A percentile compares a stretch with the other conserved stretches of the same genome.
These are phyloP conservation scores for Sugiyamaella xylanicola DNA, from an alignment of 1,139 yeast species.

Conservation along the genomic window DNA sequence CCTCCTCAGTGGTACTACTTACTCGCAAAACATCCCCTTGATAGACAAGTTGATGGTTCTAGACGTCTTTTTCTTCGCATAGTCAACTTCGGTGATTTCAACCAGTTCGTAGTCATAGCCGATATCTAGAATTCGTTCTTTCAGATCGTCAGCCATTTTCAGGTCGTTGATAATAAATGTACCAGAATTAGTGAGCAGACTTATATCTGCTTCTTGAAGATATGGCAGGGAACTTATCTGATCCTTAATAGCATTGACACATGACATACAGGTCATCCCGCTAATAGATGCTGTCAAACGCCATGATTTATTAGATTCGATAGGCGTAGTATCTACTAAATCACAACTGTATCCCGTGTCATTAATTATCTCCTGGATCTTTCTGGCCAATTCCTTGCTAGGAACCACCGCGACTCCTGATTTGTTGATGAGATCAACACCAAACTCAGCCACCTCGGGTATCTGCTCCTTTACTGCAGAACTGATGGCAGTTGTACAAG, in stretches of 20 bases:
- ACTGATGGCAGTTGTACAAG: conserved; percentile 56
- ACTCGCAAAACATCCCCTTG: conserved; percentile 68
- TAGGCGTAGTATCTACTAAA: conserved; percentile 61
- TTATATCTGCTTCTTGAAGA: conserved; percentile 56
- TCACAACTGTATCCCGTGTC: conserved; percentile 62
- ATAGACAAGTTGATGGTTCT: conserved; percentile 60
- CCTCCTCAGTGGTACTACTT: conserved; percentile 23
- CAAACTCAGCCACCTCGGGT: conserved; percentile 40
- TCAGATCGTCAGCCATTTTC: conserved; percentile 45
- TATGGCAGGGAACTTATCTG: conserved; percentile 56
- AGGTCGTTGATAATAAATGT: conserved; percentile 51
- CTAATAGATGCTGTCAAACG: conserved; percentile 64
- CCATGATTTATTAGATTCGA: conserved; percentile 43
- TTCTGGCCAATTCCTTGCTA: conserved; percentile 56
- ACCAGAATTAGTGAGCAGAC: conserved; percentile 62
- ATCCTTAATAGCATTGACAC: conserved; percentile 58
- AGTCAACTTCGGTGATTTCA: conserved; percentile 26
- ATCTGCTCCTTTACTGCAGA: conserved; percentile 48
- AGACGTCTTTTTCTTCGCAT: conserved; percentile 39
- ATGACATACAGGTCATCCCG: conserved; percentile 77
- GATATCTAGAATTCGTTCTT: conserved; percentile 59
- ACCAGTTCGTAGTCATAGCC: conserved; percentile 61
- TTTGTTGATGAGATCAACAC: conserved; percentile 43
- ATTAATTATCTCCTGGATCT: conserved; percentile 50
- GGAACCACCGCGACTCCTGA: conserved; percentile 38